These are phyloP conservation scores for Fusarium cyanostomum DNA, from an alignment of 2,329 filamentous ascomycete species.

Conservation along the genomic window DNA sequence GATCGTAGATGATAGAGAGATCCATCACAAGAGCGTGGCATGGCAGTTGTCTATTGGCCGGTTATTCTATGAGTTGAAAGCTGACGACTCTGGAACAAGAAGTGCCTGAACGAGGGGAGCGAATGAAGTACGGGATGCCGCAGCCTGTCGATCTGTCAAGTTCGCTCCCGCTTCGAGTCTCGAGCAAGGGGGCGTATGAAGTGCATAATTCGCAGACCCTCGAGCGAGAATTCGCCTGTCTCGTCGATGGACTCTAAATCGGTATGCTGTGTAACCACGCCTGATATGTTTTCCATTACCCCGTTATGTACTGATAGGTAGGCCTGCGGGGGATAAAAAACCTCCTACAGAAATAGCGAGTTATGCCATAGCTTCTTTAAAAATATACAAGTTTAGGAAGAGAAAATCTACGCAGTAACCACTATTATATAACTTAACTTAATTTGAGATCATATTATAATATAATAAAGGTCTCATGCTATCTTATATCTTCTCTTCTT, in stretches of 20 bases:
- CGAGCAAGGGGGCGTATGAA: not conserved
- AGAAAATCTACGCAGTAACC: too few species aligned
- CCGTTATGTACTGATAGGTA: not conserved
- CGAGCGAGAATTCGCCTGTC: not conserved
- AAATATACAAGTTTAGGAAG: too few species aligned
- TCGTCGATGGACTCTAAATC: not conserved
- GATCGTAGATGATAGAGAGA: constrained; percentile 1
- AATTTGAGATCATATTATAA: too few species aligned
- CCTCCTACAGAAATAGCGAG: too few species aligned
- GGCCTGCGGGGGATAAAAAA: too few species aligned
- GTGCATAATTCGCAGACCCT: not conserved
- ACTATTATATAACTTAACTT: too few species aligned
- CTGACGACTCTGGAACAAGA: not conserved
- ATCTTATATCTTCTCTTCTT: too few species aligned
- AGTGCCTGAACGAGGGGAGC: not conserved
- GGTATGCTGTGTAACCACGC: not conserved
- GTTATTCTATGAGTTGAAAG: not conserved
- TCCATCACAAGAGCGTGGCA: not conserved
- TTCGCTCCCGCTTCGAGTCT: constrained; percentile 8
- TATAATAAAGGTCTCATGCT: too few species aligned
- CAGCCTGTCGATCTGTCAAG: constrained; percentile 14
- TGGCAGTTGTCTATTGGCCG: constrained; percentile 12
- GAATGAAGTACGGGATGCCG: constrained; percentile 2
- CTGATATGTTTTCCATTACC: not conserved
- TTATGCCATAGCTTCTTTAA: too few species aligned